phyloP scores from a whole-genome alignment of 306 rosid species.

The Herpetospermum pedunculosum region DNA sequence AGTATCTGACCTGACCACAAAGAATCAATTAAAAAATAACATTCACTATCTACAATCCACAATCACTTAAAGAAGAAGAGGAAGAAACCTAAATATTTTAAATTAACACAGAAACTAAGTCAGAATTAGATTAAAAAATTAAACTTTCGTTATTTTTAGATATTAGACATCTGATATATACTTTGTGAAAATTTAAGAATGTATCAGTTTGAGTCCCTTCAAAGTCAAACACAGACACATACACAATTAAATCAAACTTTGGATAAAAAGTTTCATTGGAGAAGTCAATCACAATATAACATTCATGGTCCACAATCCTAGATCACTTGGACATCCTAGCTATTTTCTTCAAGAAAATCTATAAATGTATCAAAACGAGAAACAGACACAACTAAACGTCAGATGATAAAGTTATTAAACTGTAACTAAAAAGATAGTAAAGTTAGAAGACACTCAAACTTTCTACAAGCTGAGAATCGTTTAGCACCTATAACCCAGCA shows the following conservation, averaged over 20 bases:
- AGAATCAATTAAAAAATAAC: background rate
- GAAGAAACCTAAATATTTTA: background rate
- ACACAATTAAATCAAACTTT: background rate
- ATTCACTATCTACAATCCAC: background rate
- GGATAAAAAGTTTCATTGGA: background rate
- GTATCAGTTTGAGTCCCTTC: background rate
- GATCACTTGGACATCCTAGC: conserved; percentile 1
- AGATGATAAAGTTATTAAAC: background rate
- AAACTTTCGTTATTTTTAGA: background rate
- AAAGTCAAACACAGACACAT: background rate
- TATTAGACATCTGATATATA: background rate
- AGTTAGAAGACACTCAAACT: background rate
- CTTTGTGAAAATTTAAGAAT: background rate
- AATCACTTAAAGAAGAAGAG: background rate
- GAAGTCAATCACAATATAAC: background rate
- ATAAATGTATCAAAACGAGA: background rate
- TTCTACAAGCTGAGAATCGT: background rate
- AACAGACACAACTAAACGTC: background rate
- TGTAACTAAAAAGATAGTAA: background rate
- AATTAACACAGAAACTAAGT: background rate
- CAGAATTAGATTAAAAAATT: background rate
- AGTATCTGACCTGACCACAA: background rate
- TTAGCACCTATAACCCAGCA: background rate
- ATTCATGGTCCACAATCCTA: background rate
- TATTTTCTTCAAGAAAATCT: background rate